Evolutionary conservation across 2,329 filamentous ascomycete genomes (phyloP), one percentile per base, ranked within the genome.

Genomic region (Escovopsis sp.): DNA sequence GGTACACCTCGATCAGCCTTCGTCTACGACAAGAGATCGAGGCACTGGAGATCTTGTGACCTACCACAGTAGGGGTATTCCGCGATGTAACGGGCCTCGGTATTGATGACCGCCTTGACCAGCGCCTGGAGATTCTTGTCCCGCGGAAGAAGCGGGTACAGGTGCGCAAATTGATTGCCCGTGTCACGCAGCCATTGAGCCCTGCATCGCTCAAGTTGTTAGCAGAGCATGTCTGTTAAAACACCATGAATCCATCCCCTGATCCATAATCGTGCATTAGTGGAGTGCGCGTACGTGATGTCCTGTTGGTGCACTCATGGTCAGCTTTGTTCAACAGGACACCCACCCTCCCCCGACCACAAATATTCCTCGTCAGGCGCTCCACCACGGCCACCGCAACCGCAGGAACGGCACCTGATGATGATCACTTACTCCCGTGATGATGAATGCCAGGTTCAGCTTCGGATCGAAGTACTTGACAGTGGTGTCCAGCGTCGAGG

Each of bases 401-500:
- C n/a, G n/a, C n/a, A n/a, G n/a, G n/a, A n/a, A n/a, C n/a, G n/a
- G n/a, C n/a, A n/a, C n/a, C n/a, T 78, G 53, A 25, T 2, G 21
- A 2, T 19, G n/a, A n/a, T 17, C 15, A 41, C 88, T 88, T 49
- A 88, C 82, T 28, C 82, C 83, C 0, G 82, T 88, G 34, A 87
- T 82, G 41, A 88, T 76, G 51, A 87, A 88, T 19, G 75, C 79
- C 45, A 88, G 72, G 25, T 65, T 67, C 3, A 66, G 69, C 31
- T 76, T 68, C 6, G 71, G 55, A 17, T 66, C 72, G 48, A 84
- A 79, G 79, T 82, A 90, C 43, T 77, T 70, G 37, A 90, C 72
- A 2, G 82, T 87, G 1, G 83, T 87, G 48, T 90, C 83, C 15
- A 88, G 61, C 1, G 83, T 88, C 46, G 86, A 88, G 0, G 83